Evolutionary conservation across 2,329 filamentous ascomycete species (phyloP).

Genomic region (Hypoxylon sp.): DNA sequence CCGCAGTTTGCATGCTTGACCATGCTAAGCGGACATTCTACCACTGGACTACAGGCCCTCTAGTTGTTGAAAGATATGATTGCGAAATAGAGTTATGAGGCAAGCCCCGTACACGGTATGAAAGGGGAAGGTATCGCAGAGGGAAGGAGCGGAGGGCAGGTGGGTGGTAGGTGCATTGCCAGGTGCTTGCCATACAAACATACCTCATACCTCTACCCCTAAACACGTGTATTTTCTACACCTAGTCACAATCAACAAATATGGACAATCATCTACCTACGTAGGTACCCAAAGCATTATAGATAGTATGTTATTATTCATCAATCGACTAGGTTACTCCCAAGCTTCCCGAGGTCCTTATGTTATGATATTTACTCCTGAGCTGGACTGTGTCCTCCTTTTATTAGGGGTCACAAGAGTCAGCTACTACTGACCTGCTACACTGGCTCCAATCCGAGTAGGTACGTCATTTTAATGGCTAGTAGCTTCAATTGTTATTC

Average conservation of each 20-base stretch:
- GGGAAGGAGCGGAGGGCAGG: neutral
- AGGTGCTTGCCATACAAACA: neutral
- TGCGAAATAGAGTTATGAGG: neutral
- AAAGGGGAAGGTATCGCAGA: neutral
- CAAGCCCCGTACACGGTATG: neutral
- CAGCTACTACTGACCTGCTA: too few relatives aligned
- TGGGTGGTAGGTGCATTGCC: neutral
- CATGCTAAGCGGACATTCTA: constrained; percentile 2
- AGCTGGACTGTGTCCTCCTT: too few relatives aligned
- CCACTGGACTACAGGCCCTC: neutral
- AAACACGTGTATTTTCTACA: neutral
- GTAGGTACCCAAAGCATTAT: too few relatives aligned
- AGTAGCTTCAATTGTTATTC: too few relatives aligned
- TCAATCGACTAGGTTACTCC: too few relatives aligned
- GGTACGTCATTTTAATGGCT: too few relatives aligned
- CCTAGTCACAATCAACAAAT: neutral
- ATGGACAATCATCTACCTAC: too few relatives aligned
- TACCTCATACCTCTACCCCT: neutral
- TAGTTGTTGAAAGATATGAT: neutral
- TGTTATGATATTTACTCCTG: too few relatives aligned
- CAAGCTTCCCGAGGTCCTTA: too few relatives aligned
- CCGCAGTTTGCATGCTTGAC: neutral
- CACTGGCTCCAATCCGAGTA: too few relatives aligned
- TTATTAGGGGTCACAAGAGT: too few relatives aligned
- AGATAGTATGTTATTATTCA: neutral